Conservation (phyloP, 2,329 filamentous ascomycete genomes). For the Phaeoacremonium minimum region DNA sequence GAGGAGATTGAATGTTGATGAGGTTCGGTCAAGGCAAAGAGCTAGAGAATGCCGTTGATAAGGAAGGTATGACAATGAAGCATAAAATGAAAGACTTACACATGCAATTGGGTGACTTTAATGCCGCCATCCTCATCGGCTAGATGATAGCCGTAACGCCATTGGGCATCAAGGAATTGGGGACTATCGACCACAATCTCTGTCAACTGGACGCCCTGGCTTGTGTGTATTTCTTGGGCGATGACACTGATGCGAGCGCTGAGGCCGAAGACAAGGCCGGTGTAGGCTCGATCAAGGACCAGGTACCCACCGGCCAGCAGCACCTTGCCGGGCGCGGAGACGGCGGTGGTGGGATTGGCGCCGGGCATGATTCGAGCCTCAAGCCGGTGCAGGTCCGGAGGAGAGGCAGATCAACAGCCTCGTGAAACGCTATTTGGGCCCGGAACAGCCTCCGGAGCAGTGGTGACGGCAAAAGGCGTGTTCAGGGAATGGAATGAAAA, state of each 20-base stretch:
- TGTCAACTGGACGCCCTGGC: conserved; percentile 57
- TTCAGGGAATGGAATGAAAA: too few species aligned
- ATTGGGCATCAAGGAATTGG: conserved; percentile 82
- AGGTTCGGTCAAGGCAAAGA: too few species aligned
- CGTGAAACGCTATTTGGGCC: too few species aligned
- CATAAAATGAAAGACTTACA: conserved; percentile 57
- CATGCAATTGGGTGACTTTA: conserved; percentile 71
- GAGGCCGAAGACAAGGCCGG: conserved; percentile 67
- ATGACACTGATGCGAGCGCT: conserved; percentile 64
- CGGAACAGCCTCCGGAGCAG: too few species aligned
- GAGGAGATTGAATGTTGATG: background rate
- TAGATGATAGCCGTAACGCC: conserved; percentile 79
- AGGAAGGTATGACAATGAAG: too few species aligned
- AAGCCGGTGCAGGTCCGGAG: too few species aligned
- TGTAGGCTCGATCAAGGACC: conserved; percentile 83
- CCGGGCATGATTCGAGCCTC: background rate
- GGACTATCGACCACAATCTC: conserved; percentile 87
- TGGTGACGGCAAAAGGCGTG: too few species aligned
- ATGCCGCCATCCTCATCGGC: conserved; percentile 72
- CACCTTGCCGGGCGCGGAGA: conserved; percentile 95
- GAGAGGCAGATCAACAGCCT: too few species aligned
- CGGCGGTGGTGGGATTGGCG: conserved; percentile 42
- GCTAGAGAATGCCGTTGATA: too few species aligned
- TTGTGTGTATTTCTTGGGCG: conserved; percentile 52
- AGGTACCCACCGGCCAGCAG: conserved; percentile 92